Evolutionary conservation across 2,329 filamentous ascomycete genomes (phyloP).

Genomic region (Escovopsis weberi): DNA sequence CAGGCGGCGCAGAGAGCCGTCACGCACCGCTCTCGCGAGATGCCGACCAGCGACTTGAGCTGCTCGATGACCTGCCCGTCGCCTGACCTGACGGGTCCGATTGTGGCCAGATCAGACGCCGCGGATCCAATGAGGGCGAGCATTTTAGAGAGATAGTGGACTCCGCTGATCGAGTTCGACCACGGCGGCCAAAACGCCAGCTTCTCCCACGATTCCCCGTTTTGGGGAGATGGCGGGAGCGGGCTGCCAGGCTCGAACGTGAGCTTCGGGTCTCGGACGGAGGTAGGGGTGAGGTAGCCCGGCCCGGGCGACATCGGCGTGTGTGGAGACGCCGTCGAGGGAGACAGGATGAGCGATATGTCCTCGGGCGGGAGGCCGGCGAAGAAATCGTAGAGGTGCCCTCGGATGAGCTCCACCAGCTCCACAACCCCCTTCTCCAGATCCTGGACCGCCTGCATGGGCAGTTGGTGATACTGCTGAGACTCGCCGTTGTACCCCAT

Average conservation of each 20-base stretch:
- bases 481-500: constrained; percentile 72
- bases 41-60: constrained; percentile 60
- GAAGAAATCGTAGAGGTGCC: constrained; percentile 70
- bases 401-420: constrained; percentile 68
- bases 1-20: constrained; percentile 78
- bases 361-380: constrained; percentile 81
- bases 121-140: constrained; percentile 73
- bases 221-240: constrained; percentile 53
- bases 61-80: constrained; percentile 50
- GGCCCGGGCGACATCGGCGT: constrained; percentile 27
- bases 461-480: constrained; percentile 64
- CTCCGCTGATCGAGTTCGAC: constrained; percentile 83
- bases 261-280: constrained; percentile 54
- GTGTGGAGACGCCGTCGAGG: constrained; percentile 55
- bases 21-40: constrained; percentile 71
- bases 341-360: constrained; percentile 69
- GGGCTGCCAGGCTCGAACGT: constrained; percentile 65
- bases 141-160: constrained; percentile 75
- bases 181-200: constrained; percentile 93
- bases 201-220: constrained; percentile 81
- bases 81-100: constrained; percentile 48
- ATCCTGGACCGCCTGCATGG: constrained; percentile 52
- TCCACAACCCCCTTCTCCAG: constrained; percentile 68
- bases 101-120: constrained; percentile 68
- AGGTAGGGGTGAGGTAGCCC: constrained; percentile 35